Base-by-base conservation (phyloP, 2,329 filamentous ascomycete genomes). In the Phialemonium atrogriseum region DNA sequence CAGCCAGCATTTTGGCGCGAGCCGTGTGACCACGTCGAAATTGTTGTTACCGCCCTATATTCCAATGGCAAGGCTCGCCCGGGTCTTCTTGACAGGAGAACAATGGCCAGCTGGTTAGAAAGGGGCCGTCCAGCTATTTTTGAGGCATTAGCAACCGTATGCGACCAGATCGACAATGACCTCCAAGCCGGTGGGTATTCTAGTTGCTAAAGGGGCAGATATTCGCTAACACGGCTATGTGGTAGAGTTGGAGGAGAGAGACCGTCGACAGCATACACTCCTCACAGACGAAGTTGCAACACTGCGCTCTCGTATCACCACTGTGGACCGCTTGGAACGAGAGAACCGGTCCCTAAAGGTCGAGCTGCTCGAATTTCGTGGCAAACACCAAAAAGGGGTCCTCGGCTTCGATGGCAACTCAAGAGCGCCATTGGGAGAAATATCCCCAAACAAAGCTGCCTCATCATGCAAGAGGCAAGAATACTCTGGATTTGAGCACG, bases 301-400 rank as follows among this genome's bases (percentile, higher is more conserved):
- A n/a, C 43, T 64, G 5, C 54, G 40, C 24, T 40, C 37, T 10
- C 49, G 42, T 14, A 52, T 51, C n/a, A 49, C 47, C 11, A 40
- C 50, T 16, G 53, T 54, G 13, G 50, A 56, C 10, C 45, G 40
- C 2, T 43, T 71, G 16, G 55, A 65, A 33, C 42, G 55, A 11
- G 62, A 69, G 36, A 68, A 67, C 30, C 42, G 41, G n/a, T 38
- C 49, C 5, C 52, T 73, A 5, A 55, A 51, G 30, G 45, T 41
- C 19, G 54, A 66, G 32, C 36, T 70, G 8, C 38, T 42, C 4
- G 39, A 48, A 8, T 46, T 63, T 13, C 36, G 46, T 32, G 17
- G 11, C 10, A 17, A 28, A 18, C 3, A 36, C 21, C 10, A 28
- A 14, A 9, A 20, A 17, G 11, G 26, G 11, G 18, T 19, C 26